Base-by-base conservation (phyloP, 805 yeast genomes). In the Pichia kluyveri region DNA sequence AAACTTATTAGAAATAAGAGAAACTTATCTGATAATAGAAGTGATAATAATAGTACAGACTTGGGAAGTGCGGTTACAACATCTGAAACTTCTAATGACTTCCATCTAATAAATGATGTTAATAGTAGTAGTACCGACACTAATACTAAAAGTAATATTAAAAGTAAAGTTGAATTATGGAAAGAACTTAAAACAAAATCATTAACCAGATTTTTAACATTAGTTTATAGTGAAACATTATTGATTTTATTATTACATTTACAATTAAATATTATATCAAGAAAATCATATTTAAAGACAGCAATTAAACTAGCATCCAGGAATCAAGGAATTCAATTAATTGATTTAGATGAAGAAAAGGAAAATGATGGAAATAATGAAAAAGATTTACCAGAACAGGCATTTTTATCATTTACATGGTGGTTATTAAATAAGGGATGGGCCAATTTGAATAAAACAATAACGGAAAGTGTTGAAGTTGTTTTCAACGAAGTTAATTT, bases 351-450 rank as follows among this genome's bases (percentile, higher is more conserved):
- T 26, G 48, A 53, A 1, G 54, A 54, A 28, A 63, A 57, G 7
- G 58, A 55, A n/a, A 58, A 56, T 6, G 65, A 61, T 14, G 50
- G 58, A 42, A 70, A 66, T 37, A 23, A 38, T 14, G 50, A 48
- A 17, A 76, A 76, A 27, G 51, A 53, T 54, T 79, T 75, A 34
- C 73, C 82, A 38, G 93, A 85, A 57, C 91, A 93, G 57, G 83
- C 88, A 44, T 91, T 85, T 61, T 70, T 91, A 42, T 83, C 95
- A 0, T 76, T 88, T 52, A 83, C 90, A 51, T 91, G 97, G 96
- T 91, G 96, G 96, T 65, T 91, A 42, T 70, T 91, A 44, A 89
- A 91, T 63, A 78, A 81, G 54, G 98, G 98, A 0, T 88, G 93
- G 89, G 57, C 72, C 23, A 68, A 71, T 34, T 67, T 86, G 36